Evolutionary conservation across 2,329 filamentous ascomycete genomes (phyloP), one percentile per base, ranked within the genome.

Genomic region (Clonostachys chloroleuca): DNA sequence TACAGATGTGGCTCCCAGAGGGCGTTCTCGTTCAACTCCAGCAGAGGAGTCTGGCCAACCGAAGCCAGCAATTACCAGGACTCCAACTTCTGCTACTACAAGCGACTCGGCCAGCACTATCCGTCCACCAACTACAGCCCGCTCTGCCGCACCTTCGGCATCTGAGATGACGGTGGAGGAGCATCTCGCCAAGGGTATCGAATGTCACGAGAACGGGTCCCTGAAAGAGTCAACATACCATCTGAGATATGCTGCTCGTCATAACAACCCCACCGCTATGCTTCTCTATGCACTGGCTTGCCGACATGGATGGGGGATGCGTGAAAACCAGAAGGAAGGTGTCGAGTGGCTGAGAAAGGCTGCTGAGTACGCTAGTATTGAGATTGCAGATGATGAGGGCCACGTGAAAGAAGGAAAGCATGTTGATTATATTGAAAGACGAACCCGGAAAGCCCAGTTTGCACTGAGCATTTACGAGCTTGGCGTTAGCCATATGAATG

Each of bases 231-330:
- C 92, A 0, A 97, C 94, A 1, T 99, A 97, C 61, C 94, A 99
- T 62, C 78, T 99, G 41, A 87, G 94, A 34, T 81, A 95, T 50
- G 94, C 94, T 5, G 92, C 94, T 1, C 84, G 85, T 56, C 85
- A 89, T 48, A 89, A 90, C 42, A 81, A 95, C 49, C 89, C 94
- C 1, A 96, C 92, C 0, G 94, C 87, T 18, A 99, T 99, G 94
- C 80, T 99, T 12, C 76, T 97, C 34, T 99, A 96, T 65, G 94
- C 92, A 6, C 77, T 99, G 35, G 94, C 94, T 12, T 97, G 92
- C 61, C 82, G 94, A 44, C 94, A 99, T 62, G 94, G 94, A 43
- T 99, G 94, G 94, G 94, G 94, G 16, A 96, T 97, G 89, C 85
- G 92, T 10, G 81, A 90, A 8, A 96, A 96, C 63, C 90, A 90